These are phyloP conservation scores for Lasiosphaeris hirsuta DNA, from an alignment of 495 filamentous ascomycete species.

Conservation along the genomic window DNA sequence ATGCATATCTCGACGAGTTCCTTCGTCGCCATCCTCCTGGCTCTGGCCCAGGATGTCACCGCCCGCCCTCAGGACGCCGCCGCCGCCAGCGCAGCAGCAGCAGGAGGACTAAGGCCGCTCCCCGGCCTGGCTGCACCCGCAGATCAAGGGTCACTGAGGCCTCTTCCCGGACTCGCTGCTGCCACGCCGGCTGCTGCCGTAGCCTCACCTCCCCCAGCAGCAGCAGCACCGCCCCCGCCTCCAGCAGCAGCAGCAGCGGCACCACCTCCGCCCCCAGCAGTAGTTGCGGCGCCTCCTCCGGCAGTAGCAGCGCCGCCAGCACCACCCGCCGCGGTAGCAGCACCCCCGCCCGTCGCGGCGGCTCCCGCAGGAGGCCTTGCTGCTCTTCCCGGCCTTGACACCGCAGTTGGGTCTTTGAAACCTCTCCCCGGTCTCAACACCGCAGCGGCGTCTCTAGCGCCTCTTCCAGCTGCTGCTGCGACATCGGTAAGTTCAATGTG, in stretches of 20 bases:
- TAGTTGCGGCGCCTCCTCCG: not conserved
- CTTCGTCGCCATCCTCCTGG: slow-evolving; percentile 25
- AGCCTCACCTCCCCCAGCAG: not conserved
- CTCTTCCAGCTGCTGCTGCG: not conserved
- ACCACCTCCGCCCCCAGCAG: not conserved
- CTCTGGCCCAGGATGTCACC: slow-evolving; percentile 20
- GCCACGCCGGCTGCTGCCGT: not conserved
- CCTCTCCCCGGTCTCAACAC: slow-evolving; percentile 15
- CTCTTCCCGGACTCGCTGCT: slow-evolving; percentile 20
- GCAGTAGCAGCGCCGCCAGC: not conserved
- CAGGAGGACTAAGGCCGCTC: slow-evolving; percentile 16
- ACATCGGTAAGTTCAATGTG: not conserved
- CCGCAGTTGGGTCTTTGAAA: not conserved
- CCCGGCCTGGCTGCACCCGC: slow-evolving; percentile 15
- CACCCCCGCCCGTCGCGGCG: slow-evolving; percentile 1
- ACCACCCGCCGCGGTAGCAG: not conserved
- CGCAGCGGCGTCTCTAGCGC: slow-evolving; percentile 11
- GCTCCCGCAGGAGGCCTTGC: slow-evolving; percentile 7
- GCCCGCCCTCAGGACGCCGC: slow-evolving; percentile 15
- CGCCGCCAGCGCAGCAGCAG: slow-evolving; percentile 14
- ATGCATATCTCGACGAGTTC: slow-evolving; percentile 27
- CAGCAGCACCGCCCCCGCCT: not conserved
- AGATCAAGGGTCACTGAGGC: slow-evolving; percentile 17
- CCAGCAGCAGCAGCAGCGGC: not conserved
- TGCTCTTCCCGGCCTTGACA: slow-evolving; percentile 8